Evolutionary conservation across 1,139 yeast genomes (phyloP), one percentile per base, ranked within the genome.

Genomic region (Hyphopichia khmerensis): DNA sequence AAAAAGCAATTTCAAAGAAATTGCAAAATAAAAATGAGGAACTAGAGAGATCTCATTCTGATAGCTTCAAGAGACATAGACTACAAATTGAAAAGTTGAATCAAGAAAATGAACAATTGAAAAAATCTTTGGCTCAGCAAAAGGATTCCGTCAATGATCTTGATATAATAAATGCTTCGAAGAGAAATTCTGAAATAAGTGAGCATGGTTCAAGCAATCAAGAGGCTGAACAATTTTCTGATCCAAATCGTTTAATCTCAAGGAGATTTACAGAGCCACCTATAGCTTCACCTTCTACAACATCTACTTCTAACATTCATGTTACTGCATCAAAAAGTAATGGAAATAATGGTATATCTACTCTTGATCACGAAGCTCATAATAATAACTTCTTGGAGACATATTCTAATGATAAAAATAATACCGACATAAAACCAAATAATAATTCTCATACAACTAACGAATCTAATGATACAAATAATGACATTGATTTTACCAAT

Each of bases 261-360:
- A 26, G n/a, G 10, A 26, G 29, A 26, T 26, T 34, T 19, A 24
- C 11, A 6, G 36, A 34, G 15, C 17, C 36, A 10, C 21, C 38
- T 15, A 35, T 8, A 4, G 15, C 38, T n/a, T 35, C 38, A 23
- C 18, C 27, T 16, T 16, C 26, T 14, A 36, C 39, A 4, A 36
- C 39, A 10, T 36, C 39, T 13, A 36, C 39, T 14, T 29, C 39
- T 3, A 36, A 36, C 15, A 17, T 36, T 13, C 39, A 36, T 29
- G 39, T 17, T n/a, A 29, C 24, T 4, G 39, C 33, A 17, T 13
- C 34, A 6, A 32, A 11, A 17, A 32, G 15, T 11, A 32, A 16
- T 9, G 19, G 16, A 7, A 5, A 16, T 13, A 16, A 16, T 13
- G 34, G 21, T 32, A 11, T 13, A 7, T 7, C 29, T 9, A 7